These are phyloP conservation scores for Phytophthora cryptogea DNA, from an alignment of 352 stramenopile genomes.

Conservation along the genomic window DNA sequence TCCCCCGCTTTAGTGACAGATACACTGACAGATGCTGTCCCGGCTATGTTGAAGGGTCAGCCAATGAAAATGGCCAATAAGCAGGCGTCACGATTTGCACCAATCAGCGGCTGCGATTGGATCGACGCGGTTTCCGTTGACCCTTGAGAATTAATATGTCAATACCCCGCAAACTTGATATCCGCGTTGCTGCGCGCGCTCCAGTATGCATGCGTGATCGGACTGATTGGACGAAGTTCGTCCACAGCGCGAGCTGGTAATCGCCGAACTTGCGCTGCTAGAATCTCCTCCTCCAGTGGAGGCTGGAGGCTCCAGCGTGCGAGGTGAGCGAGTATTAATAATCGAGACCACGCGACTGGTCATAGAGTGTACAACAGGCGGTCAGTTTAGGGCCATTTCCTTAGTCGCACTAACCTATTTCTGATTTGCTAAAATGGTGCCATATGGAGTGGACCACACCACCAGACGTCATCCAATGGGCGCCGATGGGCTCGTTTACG, in stretches of 20 bases:
- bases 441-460: conserved; percentile 12
- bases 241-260: conserved; percentile 16
- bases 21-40: background rate
- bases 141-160: conserved; percentile 1
- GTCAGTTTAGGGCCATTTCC: conserved; percentile 18
- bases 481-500: conserved; percentile 16
- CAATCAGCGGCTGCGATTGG: conserved; percentile 8
- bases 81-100: conserved; percentile 1
- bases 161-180: background rate
- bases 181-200: background rate
- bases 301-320: too few relatives aligned
- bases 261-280: conserved; percentile 20
- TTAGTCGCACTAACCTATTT: conserved; percentile 18
- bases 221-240: conserved; percentile 33
- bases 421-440: background rate
- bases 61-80: conserved; percentile 6
- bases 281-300: conserved; percentile 7
- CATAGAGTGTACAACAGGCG: conserved; percentile 8
- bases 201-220: conserved; percentile 29
- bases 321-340: background rate
- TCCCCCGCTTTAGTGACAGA: conserved; percentile 9
- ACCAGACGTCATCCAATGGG: conserved; percentile 20
- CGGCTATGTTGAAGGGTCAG: conserved; percentile 1
- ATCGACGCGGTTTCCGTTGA: conserved; percentile 11
- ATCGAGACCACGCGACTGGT: too few relatives aligned